Percentiles rank a stretch among this genome's conserved stretches.
These are phyloP conservation scores for Lentinula raphanica DNA, from an alignment of 768 basidiomycete species.

Conservation along the genomic window DNA sequence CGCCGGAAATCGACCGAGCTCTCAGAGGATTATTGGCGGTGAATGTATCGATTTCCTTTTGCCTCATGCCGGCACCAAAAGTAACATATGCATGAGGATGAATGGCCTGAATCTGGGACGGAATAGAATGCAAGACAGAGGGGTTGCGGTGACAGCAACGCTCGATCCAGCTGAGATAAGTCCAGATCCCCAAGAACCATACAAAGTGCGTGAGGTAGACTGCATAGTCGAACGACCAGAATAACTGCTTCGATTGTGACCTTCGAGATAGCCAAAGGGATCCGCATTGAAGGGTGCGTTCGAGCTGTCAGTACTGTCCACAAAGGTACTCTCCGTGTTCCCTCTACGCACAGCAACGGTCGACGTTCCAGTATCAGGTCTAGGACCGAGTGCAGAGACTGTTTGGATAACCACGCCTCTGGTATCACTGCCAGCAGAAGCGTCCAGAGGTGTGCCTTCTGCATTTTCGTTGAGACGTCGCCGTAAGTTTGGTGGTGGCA, in stretches of 20 bases:
- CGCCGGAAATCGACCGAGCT: conserved; percentile 47
- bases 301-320: not conserved
- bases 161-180: conserved; percentile 10
- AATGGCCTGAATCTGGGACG: conserved; percentile 51
- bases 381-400: not conserved
- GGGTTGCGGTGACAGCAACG: conserved; percentile 4
- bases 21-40: conserved; percentile 66
- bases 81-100: conserved; percentile 76
- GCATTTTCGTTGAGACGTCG: conserved; percentile 26
- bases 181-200: conserved; percentile 30
- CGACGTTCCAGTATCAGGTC: not conserved
- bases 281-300: conserved; percentile 27
- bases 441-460: not conserved
- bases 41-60: conserved; percentile 79
- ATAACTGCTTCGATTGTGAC: conserved; percentile 12
- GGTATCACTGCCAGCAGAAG: not conserved
- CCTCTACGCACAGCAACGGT: not conserved
- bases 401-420: not conserved
- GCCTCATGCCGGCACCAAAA: conserved; percentile 80
- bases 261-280: conserved; percentile 60
- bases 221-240: conserved; percentile 11
- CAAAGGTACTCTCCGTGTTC: not conserved
- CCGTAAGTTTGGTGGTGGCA: conserved; percentile 29
- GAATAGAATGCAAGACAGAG: conserved; percentile 28
- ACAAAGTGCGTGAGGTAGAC: conserved; percentile 25